Base-by-base conservation (phyloP, 495 filamentous ascomycete genomes). In the Lasiosphaeris hirsuta region DNA sequence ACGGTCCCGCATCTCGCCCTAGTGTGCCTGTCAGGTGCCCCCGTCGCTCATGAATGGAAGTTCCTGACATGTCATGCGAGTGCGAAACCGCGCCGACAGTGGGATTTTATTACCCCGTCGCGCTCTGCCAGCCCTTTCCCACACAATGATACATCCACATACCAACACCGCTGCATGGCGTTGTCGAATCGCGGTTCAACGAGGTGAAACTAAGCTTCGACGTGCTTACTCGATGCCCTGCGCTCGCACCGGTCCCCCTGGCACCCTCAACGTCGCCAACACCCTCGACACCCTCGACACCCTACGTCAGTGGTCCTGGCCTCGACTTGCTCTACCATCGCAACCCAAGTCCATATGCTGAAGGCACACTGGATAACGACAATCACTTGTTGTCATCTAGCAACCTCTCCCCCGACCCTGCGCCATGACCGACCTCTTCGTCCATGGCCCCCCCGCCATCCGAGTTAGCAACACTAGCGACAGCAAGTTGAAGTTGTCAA, bases 401-500 rank as follows among this genome's bases (percentile, higher is more conserved):
- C 44, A 36, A 41, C 50, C 30, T 18, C 52, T 17, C 39, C 18
- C 4, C 14, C 51, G 18, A 5, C 42, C 15, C 14, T 39, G 41
- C 62, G 60, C 40, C 36, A 70, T 70, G 68, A 44, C 61, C 46
- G 61, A 68, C 37, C 57, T 68, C 30, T 57, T 69, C 11, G 14
- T 68, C 35, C 57, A 67, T 17, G 54, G 56, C 15, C 56, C 59
- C 15, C 53, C 48, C 17, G 19, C 17, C 39, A 58, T 60, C 51
- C 61, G 51, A 18, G 61, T 53, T 34, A 57, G 37, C 37, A 45
- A 8, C 15, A 36, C 34, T 34, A 44, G 43, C 18, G 51, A 63
- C 44, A 53, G 41, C 44, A 50, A 43, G 47, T 33, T 38, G 35
- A 56, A 56, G 23, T 15, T 43, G n/a, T 34, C 57, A 8, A 10